Evolutionary conservation across 2,329 filamentous ascomycete species (phyloP), one percentile per base, ranked within the genome.

Genomic region (Phyllachora maydis): DNA sequence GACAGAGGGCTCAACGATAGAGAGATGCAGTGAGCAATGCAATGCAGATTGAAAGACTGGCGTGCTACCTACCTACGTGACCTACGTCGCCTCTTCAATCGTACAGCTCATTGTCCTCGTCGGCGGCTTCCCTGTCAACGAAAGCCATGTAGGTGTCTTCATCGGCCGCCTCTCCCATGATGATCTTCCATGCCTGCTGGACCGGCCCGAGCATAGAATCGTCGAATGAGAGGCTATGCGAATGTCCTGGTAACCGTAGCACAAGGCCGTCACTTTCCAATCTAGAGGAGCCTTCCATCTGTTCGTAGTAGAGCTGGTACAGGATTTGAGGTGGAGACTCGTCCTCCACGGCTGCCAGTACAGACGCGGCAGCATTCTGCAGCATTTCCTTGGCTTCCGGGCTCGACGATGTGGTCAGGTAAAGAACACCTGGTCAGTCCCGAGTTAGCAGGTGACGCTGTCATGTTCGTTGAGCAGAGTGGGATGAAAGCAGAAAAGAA

Each of bases 61-160:
- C n/a, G n/a, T n/a, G n/a, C n/a, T n/a, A n/a, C n/a, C n/a, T n/a
- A n/a, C n/a, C n/a, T n/a, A n/a, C n/a, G n/a, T n/a, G n/a, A n/a
- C n/a, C n/a, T n/a, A n/a, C 29, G 24, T 34, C 23, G 19, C 28
- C 11, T 16, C 25, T 28, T 37, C 39, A 50, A 24, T 64, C 51
- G 31, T 60, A 61, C 23, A 53, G 43, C 26, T 65, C 58, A 18
- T 66, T 60, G 26, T 76, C 67, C 16, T 62, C 62, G 28, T 48
- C 52, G 14, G 52, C 51, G 9, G 56, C 59, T 39, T 82, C 71
- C 13, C 79, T 61, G 29, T 88, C 76, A 23, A 72, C 63, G 42
- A 92, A 92, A 11, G 61, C 54, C 63, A 93, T 70, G 37, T 88
- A 93, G 21, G 61, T 46, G 14, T 31, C 24, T 5, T 38, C 52